Base-by-base conservation (phyloP, 2,329 filamentous ascomycete species). In the Beauveria brongniartii region DNA sequence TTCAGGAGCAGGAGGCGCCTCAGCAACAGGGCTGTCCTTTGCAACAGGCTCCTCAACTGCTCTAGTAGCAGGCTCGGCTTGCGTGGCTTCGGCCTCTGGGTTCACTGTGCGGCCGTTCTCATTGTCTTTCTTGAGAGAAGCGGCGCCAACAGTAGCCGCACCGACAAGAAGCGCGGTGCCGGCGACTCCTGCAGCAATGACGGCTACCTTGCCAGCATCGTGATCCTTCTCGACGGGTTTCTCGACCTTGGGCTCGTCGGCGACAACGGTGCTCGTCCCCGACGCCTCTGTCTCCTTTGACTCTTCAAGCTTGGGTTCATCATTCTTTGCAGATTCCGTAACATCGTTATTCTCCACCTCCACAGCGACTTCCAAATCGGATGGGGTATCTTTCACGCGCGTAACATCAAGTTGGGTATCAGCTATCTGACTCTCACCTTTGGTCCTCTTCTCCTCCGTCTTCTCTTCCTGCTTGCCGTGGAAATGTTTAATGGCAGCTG, bases 391-490 rank as follows among this genome's bases (percentile, higher is more conserved):
- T 30, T 54, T 51, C 47, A 58, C 55, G n/a, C 34, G 48, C 54
- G 50, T 47, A 62, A 55, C 22, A 41, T 58, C 48, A 62, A 53
- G 8, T 58, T 58, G 53, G 59, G 59, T 58, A 58, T 62, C 55
- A 54, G 47, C 48, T 55, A 53, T 16, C 40, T 63, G 37, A 10
- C 54, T 59, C 48, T 61, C 47, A 54, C 54, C 62, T 61, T 63
- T 57, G 30, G 72, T 71, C 59, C 69, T 73, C n/a, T 56, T 41
- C n/a, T 62, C 40, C 1, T 43, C 58, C 16, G 57, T 12, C 20
- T 63, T 61, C 22, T 48, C 52, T 20, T 47, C 61, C 53, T 44
- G 47, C 44, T 52, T n/a, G 12, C 20, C 59, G 5, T 58, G 58
- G 3, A 46, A 47, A 20, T 59, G 41, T 26, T 55, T 48, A 14